phyloP scores from a whole-genome alignment of 2,329 filamentous ascomycete species.

The Alternaria triticimaculans region DNA sequence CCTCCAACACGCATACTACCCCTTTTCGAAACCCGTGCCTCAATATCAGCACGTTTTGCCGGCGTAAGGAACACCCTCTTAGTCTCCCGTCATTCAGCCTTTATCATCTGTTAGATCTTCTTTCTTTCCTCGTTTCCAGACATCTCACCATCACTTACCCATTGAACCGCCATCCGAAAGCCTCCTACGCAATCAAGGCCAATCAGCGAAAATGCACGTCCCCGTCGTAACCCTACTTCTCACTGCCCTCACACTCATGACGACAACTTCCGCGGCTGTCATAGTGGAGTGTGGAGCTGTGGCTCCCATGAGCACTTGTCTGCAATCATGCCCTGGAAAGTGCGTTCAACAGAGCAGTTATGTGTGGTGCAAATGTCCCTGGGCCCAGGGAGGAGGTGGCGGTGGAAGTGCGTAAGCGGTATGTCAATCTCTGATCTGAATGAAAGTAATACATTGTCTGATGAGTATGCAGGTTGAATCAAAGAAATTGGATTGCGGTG shows the following conservation, averaged over 20 bases:
- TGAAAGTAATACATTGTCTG: fast-evolving
- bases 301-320: neutral
- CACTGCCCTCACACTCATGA: neutral
- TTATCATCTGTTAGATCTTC: neutral
- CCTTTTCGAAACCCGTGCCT: neutral
- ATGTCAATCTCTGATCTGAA: fast-evolving
- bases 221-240: neutral
- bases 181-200: neutral
- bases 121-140: neutral
- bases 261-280: neutral
- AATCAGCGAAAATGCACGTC: neutral
- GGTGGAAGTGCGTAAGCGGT: neutral
- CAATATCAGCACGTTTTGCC: neutral
- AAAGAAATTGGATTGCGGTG: neutral
- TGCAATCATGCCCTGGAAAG: neutral
- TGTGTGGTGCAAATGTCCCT: neutral
- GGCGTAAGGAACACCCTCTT: neutral
- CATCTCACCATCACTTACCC: neutral
- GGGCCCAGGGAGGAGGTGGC: neutral
- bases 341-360: neutral
- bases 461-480: neutral
- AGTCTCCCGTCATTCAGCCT: neutral
- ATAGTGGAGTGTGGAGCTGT: neutral
- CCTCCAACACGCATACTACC: neutral
- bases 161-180: neutral